These are phyloP conservation scores for Moelleriella libera DNA, from an alignment of 2,329 filamentous ascomycete genomes.

Conservation along the genomic window DNA sequence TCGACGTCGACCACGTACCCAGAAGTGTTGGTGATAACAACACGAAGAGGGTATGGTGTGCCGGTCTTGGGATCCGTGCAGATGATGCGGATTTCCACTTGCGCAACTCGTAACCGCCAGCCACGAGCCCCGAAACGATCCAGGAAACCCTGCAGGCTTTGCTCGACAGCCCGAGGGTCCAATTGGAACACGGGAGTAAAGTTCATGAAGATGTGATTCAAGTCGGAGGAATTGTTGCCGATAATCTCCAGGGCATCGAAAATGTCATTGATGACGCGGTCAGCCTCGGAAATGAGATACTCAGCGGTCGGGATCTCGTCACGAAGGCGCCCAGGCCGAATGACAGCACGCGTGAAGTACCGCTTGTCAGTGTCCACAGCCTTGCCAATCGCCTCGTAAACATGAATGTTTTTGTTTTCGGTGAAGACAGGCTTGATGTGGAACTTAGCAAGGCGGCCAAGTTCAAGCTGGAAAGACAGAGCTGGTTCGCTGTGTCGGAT, in stretches of 20 bases:
- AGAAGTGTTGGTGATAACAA: constrained; percentile 95
- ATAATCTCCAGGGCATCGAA: constrained; percentile 96
- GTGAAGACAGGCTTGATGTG: constrained; percentile 97
- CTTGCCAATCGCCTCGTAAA: constrained; percentile 94
- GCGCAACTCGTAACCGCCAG: constrained; percentile 92
- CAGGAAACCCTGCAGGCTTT: constrained; percentile 86
- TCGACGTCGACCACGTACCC: constrained; percentile 97
- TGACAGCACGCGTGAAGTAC: constrained; percentile 94
- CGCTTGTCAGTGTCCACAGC: constrained; percentile 91
- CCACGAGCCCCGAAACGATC: constrained; percentile 90
- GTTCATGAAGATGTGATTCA: constrained; percentile 99
- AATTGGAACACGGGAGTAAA: constrained; percentile 95
- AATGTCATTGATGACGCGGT: constrained; percentile 94
- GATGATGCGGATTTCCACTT: constrained; percentile 95
- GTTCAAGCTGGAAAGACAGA: constrained; percentile 95
- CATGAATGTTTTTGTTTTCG: constrained; percentile 97
- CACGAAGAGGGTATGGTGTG: constrained; percentile 78
- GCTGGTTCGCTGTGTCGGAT: constrained; percentile 97
- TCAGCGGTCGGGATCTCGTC: constrained; percentile 98
- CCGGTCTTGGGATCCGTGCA: constrained; percentile 83
- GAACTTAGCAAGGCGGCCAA: constrained; percentile 89
- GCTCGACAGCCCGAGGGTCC: constrained; percentile 76
- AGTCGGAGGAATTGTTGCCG: constrained; percentile 96
- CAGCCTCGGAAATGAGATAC: constrained; percentile 94
- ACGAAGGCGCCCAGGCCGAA: constrained; percentile 82